Evolutionary conservation across 306 rosid genomes (phyloP).

Genomic region (Canavalia gladiata): DNA sequence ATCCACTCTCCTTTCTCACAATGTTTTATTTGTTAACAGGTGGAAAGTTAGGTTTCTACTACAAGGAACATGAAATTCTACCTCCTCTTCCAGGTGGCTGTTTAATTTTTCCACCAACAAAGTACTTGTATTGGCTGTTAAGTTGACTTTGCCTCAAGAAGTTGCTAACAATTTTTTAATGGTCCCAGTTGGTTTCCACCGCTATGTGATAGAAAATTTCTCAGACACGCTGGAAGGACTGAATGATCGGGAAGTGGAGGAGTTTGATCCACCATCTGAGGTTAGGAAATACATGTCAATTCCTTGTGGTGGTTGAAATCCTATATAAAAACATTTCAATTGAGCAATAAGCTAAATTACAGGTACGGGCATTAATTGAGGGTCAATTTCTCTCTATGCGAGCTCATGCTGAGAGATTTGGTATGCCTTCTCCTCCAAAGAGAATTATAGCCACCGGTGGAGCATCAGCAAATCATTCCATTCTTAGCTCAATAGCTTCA

Average conservation of each 20-base stretch:
- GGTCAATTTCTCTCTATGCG: conserved; percentile 95
- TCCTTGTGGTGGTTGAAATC: conserved; percentile 36
- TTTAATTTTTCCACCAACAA: conserved; percentile 25
- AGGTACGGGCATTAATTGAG: conserved; percentile 87
- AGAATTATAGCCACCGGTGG: conserved; percentile 98
- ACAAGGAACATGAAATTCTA: conserved; percentile 95
- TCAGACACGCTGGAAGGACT: conserved; percentile 60
- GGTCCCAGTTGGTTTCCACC: conserved; percentile 83
- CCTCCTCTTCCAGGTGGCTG: conserved; percentile 95
- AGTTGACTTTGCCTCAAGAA: conserved; percentile 6
- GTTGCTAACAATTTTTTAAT: conserved; percentile 33
- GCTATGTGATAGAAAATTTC: conserved; percentile 73
- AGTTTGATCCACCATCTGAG: conserved; percentile 91
- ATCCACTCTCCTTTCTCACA: conserved; percentile 44
- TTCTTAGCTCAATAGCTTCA: conserved; percentile 80
- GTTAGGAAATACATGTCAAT: conserved; percentile 56
- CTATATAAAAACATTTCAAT: not conserved
- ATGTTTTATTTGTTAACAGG: conserved; percentile 55
- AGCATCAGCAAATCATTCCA: conserved; percentile 82
- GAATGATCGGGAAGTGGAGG: conserved; percentile 70
- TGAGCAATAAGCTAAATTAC: conserved; percentile 47
- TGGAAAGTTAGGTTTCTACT: conserved; percentile 95
- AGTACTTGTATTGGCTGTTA: conserved; percentile 7
- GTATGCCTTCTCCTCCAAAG: conserved; percentile 95
- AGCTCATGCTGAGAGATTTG: conserved; percentile 96